Percentiles rank a stretch among this genome's conserved stretches.
Conservation (phyloP, 305 asterid species). For the Stenogyne calaminthoides region DNA sequence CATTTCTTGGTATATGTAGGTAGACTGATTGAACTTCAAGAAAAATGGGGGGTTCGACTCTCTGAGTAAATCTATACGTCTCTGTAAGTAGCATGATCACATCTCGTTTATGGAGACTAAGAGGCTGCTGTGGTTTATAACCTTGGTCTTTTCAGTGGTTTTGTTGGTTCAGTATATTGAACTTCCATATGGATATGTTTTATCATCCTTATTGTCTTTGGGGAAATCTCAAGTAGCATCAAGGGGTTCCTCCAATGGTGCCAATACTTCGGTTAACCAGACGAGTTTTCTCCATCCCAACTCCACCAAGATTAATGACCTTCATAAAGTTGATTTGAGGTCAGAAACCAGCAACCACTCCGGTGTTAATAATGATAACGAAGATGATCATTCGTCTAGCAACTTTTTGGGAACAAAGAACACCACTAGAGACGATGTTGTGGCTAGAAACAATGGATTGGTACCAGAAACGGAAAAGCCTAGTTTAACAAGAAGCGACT, state of each 20-base stretch:
- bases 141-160: constrained; percentile 47
- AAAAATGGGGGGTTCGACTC: not conserved
- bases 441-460: constrained; percentile 21
- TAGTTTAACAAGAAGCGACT: constrained; percentile 17
- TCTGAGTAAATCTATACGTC: not conserved
- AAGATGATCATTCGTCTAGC: constrained; percentile 16
- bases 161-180: constrained; percentile 54
- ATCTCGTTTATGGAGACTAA: constrained; percentile 41
- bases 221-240: constrained; percentile 34
- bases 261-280: not conserved
- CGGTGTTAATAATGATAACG: constrained; percentile 1
- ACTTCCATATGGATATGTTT: constrained; percentile 56
- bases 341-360: not conserved
- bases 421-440: constrained; percentile 7
- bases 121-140: constrained; percentile 52
- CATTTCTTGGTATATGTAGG: constrained; percentile 5
- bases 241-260: not conserved
- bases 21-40: constrained; percentile 16
- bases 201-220: constrained; percentile 43
- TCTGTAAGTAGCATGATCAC: not conserved
- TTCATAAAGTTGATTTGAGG: not conserved
- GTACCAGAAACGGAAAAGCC: constrained; percentile 28
- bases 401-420: constrained; percentile 21
- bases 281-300: constrained; percentile 1
- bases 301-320: constrained; percentile 8